These are phyloP conservation scores for Trichosporon ovoides DNA, from an alignment of 1,284 basidiomycete genomes.

Conservation along the genomic window DNA sequence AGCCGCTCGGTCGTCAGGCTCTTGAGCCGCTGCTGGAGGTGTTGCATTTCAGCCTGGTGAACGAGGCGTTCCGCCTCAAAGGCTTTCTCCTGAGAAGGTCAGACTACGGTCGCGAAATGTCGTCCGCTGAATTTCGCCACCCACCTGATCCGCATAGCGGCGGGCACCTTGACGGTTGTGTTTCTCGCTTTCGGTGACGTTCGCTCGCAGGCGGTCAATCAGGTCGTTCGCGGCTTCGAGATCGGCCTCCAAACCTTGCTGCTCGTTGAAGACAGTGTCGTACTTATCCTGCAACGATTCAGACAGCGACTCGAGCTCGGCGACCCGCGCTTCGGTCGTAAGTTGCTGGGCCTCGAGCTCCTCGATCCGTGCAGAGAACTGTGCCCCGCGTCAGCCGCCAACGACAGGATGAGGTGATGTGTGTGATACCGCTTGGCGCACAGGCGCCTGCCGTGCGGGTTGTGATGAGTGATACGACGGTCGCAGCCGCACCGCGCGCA, in stretches of 20 bases:
- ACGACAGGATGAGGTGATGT: not conserved
- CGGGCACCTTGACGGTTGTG: constrained; percentile 30
- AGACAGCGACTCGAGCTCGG: constrained; percentile 6
- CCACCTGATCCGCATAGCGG: constrained; percentile 42
- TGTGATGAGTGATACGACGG: not conserved
- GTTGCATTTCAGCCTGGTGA: constrained; percentile 37
- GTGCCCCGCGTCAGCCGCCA: not conserved
- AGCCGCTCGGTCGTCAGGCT: constrained; percentile 17
- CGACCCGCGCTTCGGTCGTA: not conserved
- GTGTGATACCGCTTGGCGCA: constrained; percentile 1
- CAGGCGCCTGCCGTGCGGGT: not conserved
- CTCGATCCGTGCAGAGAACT: constrained; percentile 17
- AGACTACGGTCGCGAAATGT: not conserved
- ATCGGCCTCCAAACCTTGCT: constrained; percentile 41
- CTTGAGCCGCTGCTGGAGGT: constrained; percentile 34
- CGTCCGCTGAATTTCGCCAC: constrained; percentile 9
- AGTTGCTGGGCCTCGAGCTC: constrained; percentile 11
- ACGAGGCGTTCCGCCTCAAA: constrained; percentile 45
- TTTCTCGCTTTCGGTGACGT: constrained; percentile 33
- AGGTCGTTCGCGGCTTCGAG: constrained; percentile 37
- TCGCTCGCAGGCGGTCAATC: constrained; percentile 30
- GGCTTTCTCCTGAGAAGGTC: constrained; percentile 33
- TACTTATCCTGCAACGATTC: constrained; percentile 23
- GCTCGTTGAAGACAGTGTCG: constrained; percentile 36
- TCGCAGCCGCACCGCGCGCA: not conserved